Evolutionary conservation across 2,329 filamentous ascomycete genomes (phyloP), one percentile per base, ranked within the genome.

Genomic region (Fusarium dlaminii): DNA sequence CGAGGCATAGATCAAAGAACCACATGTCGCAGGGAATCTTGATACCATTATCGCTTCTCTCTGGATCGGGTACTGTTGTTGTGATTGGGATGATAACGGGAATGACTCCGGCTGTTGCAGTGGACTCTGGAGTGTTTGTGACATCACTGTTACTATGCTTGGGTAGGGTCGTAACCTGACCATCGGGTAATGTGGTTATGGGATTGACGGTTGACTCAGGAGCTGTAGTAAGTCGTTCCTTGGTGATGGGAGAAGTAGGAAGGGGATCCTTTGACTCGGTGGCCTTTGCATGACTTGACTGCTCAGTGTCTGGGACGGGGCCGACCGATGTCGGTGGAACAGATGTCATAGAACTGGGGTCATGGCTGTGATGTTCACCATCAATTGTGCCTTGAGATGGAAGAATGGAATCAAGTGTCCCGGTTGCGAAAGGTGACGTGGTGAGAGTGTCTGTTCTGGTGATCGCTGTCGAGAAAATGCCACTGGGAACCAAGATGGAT

Each of bases 401-500:
- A 1, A n/a, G 8, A 9, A n/a, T 0, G 3, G 29, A 32, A 18
- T 45, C 17, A 4, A 27, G 42, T 45, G 22, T 30, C 3, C 14
- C 29, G 7, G 29, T 32, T 12, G 22, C 0, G 7, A 32, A 12
- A 6, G 18, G 2, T 6, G 10, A 0, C 22, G 46, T 32, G 22
- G 0, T 32, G 3, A 15, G 10, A 18, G 11, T 3, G 30, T 18
- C 46, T 24, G 46, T 34, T 34, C 0, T 18, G 3, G 30, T 51
- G 15, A 32, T 3, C 1, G 30, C 15, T 34, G 22, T 18, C 0
- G 46, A 51, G 7, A 14, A 3, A n/a, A 15, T n/a, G 8, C 15
- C 46, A 34, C 0, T 51, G 0, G 29, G 22, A n/a, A 6, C 14
- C 1, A 20, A 2, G 7, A 51, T 2, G 11, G 11, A 6, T 18